A percentile compares a stretch with the other conserved stretches of the same genome.
Conservation (phyloP, 805 yeast genomes). For the Kazachstania taianensis region DNA sequence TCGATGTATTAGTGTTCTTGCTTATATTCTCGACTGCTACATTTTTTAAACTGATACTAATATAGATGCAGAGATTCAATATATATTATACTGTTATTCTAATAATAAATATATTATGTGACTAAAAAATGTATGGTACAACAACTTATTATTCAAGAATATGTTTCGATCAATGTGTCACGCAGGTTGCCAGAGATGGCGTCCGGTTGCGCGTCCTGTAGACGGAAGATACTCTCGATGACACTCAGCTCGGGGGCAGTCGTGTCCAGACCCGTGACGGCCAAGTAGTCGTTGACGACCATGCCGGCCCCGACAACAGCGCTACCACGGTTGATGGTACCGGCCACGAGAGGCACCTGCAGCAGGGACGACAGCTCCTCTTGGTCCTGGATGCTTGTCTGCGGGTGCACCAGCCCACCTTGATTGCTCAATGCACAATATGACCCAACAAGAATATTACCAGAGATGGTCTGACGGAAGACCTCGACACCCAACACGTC, state of each 20-base stretch:
- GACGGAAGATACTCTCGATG: constrained; percentile 88
- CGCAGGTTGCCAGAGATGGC: constrained; percentile 75
- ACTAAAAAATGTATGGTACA: not conserved
- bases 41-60: too few relatives aligned
- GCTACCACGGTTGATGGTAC: constrained; percentile 96
- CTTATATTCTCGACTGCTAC: too few relatives aligned
- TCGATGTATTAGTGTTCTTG: too few relatives aligned
- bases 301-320: constrained; percentile 97
- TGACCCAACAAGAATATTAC: constrained; percentile 94
- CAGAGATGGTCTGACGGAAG: constrained; percentile 97
- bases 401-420: constrained; percentile 98
- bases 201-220: constrained; percentile 86
- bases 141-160: constrained; percentile 41
- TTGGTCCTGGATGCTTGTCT: constrained; percentile 93
- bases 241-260: constrained; percentile 98
- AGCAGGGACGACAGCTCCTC: constrained; percentile 91
- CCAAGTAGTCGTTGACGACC: constrained; percentile 97
- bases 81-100: not conserved
- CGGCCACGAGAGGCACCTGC: constrained; percentile 97
- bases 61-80: not conserved
- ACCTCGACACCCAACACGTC: constrained; percentile 98
- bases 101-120: not conserved
- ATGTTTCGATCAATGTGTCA: constrained; percentile 87
- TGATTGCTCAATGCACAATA: constrained; percentile 92
- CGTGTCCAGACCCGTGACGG: constrained; percentile 94